Evolutionary conservation across 2,329 filamentous ascomycete species (phyloP), one percentile per base, ranked within the genome.

Genomic region (Beauveria sp.): DNA sequence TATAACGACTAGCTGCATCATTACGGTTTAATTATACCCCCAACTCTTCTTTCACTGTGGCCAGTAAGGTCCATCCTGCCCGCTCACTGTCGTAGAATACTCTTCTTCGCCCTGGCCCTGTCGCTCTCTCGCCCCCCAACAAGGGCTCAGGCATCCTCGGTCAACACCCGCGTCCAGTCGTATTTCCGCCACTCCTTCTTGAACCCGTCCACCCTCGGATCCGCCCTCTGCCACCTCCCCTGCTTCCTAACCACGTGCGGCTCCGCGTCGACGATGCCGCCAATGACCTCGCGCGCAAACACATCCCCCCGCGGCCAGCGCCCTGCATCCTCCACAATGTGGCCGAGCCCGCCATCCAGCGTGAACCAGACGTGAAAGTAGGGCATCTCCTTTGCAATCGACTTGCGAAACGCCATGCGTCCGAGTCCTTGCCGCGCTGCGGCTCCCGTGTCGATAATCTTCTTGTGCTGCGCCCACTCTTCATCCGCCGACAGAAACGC

Each of bases 331-430:
- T 99, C 95, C 0, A 99, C 90, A 9, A 99, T 80, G 73, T 99
- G 95, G 0, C 91, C 95, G 66, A 99, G 76, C 0, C 95, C 95
- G 2, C 95, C 95, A 71, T 99, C 93, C 1, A 99, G 78, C 58
- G 86, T 85, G 72, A 98, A 98, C 93, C 93, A 99, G 22, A 88
- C 93, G 73, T 99, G 95, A 70, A 99, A 99, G 73, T 99, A 99
- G 0, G 96, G 93, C 90, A 96, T 93, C 78, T 99, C 93, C 76
- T 96, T 96, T 14, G 90, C 91, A 64, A 99, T 80, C 22, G 84
- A 88, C 62, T 87, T 83, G 1, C 93, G 83, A 73, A 99, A 99
- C 1, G 95, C 93, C 59, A 83, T 75, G 69, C 89, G 89, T 0
- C 93, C 95, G 18, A 53, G 24, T 64, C 89, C 80, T 2, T 85